phyloP scores from a whole-genome alignment of 306 rosid species.

The Trichosanthes cucumerina region DNA sequence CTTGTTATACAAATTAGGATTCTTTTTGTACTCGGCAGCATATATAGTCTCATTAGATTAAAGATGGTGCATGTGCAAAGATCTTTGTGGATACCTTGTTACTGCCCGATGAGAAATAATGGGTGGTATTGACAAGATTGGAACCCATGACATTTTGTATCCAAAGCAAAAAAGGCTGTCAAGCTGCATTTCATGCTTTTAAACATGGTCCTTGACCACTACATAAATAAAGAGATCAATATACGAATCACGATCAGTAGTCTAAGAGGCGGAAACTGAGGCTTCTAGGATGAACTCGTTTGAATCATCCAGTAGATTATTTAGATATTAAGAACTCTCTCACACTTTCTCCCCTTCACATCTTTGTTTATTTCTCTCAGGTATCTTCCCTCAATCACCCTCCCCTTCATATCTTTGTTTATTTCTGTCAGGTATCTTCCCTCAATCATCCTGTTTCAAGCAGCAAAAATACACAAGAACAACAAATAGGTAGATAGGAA shows the following conservation, averaged over 20 bases:
- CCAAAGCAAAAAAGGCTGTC: background rate
- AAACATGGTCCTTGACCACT: background rate
- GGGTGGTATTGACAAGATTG: background rate
- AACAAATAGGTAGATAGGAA: too few species aligned
- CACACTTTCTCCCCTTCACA: background rate
- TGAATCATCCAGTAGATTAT: background rate
- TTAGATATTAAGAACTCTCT: background rate
- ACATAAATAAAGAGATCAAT: background rate
- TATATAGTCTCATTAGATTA: too few species aligned
- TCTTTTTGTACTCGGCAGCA: background rate
- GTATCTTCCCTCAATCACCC: too few species aligned
- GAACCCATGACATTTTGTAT: background rate
- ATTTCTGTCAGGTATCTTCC: too few species aligned
- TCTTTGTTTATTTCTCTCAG: background rate
- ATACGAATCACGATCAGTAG: background rate
- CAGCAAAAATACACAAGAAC: too few species aligned
- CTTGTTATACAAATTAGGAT: background rate
- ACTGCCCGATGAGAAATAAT: background rate
- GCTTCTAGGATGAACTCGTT: background rate
- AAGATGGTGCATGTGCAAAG: background rate
- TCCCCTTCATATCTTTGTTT: too few species aligned
- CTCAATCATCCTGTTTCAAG: too few species aligned
- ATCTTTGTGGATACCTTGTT: background rate
- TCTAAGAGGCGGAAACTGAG: background rate
- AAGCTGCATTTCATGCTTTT: too few species aligned